Conservation (phyloP, 192 early-diverging fungal species). For the Rhizoclosmatium globosum region DNA sequence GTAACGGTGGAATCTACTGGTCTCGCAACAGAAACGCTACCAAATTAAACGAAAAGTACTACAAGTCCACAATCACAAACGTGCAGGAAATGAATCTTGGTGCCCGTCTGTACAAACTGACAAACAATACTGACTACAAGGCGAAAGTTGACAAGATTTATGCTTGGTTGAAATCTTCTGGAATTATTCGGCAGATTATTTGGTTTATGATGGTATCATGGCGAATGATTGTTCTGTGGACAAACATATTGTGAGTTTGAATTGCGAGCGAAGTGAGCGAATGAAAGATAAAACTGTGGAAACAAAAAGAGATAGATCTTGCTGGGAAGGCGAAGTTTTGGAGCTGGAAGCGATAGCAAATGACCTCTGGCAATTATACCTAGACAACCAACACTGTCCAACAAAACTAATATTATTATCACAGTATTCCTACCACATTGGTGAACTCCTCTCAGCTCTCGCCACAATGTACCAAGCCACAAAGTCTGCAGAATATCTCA, state of each 20-base stretch:
- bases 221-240: background rate
- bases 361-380: background rate
- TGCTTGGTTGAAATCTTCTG: conserved; percentile 20
- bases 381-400: background rate
- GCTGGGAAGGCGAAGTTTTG: background rate
- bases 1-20: conserved; percentile 63
- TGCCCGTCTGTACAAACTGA: conserved; percentile 14
- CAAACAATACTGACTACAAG: conserved; percentile 2
- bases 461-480: conserved; percentile 26
- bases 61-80: conserved; percentile 21
- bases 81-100: conserved; percentile 26
- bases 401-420: background rate
- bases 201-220: conserved; percentile 25
- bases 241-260: background rate
- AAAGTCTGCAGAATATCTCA: conserved; percentile 1
- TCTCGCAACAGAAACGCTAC: background rate
- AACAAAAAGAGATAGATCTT: too few species aligned
- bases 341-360: background rate
- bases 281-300: too few species aligned
- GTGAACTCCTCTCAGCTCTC: conserved; percentile 22
- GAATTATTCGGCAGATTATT: conserved; percentile 16
- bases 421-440: conserved; percentile 32
- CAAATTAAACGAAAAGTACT: background rate
- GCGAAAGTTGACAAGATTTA: conserved; percentile 22
- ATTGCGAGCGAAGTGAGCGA: background rate